A percentile compares a stretch with the other conserved stretches of the same genome.
phyloP scores from a whole-genome alignment of 73 alveolate genomes.

The Paramecium bursaria region DNA sequence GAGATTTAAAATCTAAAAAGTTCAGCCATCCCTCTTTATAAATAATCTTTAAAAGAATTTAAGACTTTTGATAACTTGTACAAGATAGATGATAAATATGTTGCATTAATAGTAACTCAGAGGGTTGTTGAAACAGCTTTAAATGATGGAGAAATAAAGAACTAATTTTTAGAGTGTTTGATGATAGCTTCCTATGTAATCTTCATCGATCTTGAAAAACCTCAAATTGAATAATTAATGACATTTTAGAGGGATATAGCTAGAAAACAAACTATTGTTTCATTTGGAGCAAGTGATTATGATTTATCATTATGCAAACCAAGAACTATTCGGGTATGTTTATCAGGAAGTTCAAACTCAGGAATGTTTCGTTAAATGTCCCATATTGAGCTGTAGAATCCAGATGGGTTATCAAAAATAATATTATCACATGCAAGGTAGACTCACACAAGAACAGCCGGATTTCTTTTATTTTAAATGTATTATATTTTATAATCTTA shows the following conservation, averaged over 20 bases:
- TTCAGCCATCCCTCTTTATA: constrained; percentile 24
- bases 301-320: constrained; percentile 28
- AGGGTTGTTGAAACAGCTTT: constrained; percentile 20
- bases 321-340: constrained; percentile 37
- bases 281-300: constrained; percentile 28
- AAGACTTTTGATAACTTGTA: constrained; percentile 49
- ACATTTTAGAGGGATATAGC: constrained; percentile 7
- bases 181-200: constrained; percentile 44
- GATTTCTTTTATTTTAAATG: constrained; percentile 15
- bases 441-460: constrained; percentile 46
- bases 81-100: constrained; percentile 55
- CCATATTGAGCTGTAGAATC: constrained; percentile 23
- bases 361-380: neutral
- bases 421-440: constrained; percentile 45
- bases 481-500: too few species aligned
- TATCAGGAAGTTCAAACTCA: neutral
- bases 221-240: neutral
- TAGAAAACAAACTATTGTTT: constrained; percentile 2
- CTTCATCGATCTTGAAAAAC: constrained; percentile 11
- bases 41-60: constrained; percentile 36
- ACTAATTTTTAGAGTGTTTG: neutral
- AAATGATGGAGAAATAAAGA: neutral
- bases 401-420: constrained; percentile 43
- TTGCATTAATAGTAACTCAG: constrained; percentile 5
- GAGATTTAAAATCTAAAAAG: constrained; percentile 35